phyloP scores from a whole-genome alignment of 208 protist species.

The Cochliopodium minus region DNA sequence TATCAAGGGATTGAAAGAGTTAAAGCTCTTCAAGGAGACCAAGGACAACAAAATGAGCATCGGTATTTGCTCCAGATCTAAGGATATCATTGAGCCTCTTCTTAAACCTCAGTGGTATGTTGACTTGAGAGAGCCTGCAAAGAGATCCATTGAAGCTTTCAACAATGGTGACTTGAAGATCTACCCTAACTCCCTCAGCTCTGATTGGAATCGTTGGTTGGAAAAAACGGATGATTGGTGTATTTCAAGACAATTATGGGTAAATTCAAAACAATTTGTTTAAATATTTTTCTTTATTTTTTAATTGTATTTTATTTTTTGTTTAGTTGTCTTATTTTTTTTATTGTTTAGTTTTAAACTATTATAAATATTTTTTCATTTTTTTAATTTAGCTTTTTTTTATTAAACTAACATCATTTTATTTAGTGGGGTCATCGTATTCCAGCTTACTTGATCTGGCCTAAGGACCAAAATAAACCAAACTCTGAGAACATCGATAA shows the following conservation, averaged over 20 bases:
- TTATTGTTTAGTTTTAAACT: too few species aligned
- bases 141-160: slow-evolving; percentile 51
- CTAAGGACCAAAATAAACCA: slow-evolving; percentile 33
- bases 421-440: slow-evolving; percentile 99
- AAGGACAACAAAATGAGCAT: slow-evolving; percentile 79
- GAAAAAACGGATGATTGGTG: slow-evolving; percentile 86
- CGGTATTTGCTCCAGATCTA: slow-evolving; percentile 80
- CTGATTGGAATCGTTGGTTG: slow-evolving; percentile 85
- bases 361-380: too few species aligned
- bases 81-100: slow-evolving; percentile 95
- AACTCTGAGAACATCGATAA: slow-evolving; percentile 3
- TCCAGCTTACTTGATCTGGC: slow-evolving; percentile 80
- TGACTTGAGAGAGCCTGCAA: slow-evolving; percentile 66
- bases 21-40: slow-evolving; percentile 63
- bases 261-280: neutral
- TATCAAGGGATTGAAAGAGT: slow-evolving; percentile 65
- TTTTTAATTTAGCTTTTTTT: too few species aligned
- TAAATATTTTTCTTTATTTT: slow-evolving; percentile 18
- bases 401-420: too few species aligned
- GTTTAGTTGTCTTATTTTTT: too few species aligned
- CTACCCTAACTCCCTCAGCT: slow-evolving; percentile 64
- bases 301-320: too few species aligned
- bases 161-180: slow-evolving; percentile 72
- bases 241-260: slow-evolving; percentile 23
- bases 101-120: slow-evolving; percentile 99